Percentiles rank a stretch among this genome's conserved stretches.
These are phyloP conservation scores for Mycena leptocephala DNA, from an alignment of 768 basidiomycete species.

Conservation along the genomic window DNA sequence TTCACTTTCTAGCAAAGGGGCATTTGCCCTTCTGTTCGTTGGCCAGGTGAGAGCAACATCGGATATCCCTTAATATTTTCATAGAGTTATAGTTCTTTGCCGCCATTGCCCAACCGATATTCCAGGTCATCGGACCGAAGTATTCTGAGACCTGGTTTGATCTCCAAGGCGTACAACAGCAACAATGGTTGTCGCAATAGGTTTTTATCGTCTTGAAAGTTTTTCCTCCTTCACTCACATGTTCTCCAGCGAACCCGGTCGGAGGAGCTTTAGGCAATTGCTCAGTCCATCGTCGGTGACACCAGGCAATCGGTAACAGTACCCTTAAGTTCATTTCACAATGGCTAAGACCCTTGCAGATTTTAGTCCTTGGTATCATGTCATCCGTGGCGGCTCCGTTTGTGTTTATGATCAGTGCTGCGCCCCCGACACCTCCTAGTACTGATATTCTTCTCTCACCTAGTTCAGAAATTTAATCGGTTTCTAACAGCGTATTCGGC, in stretches of 20 bases:
- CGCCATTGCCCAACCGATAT: conserved; percentile 79
- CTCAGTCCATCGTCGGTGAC: conserved; percentile 75
- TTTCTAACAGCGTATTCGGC: conserved; percentile 72
- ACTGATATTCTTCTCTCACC: conserved; percentile 34
- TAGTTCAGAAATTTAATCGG: conserved; percentile 16
- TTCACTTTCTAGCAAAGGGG: conserved; percentile 65
- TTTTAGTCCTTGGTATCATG: conserved; percentile 81
- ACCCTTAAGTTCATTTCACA: not conserved
- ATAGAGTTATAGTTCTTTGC: conserved; percentile 67
- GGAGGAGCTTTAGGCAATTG: conserved; percentile 84
- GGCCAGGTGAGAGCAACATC: conserved; percentile 69
- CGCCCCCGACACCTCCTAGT: conserved; percentile 89
- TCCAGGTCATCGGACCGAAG: conserved; percentile 84
- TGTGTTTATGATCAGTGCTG: conserved; percentile 70
- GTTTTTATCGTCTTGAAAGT: conserved; percentile 44
- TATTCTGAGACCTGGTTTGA: conserved; percentile 92
- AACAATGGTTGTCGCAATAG: conserved; percentile 72
- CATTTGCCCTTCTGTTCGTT: conserved; percentile 79
- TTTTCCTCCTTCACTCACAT: not conserved
- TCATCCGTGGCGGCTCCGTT: conserved; percentile 74
- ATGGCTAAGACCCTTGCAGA: conserved; percentile 53
- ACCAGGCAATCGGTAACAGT: conserved; percentile 72
- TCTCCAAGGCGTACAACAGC: conserved; percentile 84
- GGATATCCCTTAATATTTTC: conserved; percentile 9
- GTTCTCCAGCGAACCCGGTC: conserved; percentile 77